Base-by-base conservation (phyloP, 495 filamentous ascomycete species). In the Annulohypoxylon moriforme region DNA sequence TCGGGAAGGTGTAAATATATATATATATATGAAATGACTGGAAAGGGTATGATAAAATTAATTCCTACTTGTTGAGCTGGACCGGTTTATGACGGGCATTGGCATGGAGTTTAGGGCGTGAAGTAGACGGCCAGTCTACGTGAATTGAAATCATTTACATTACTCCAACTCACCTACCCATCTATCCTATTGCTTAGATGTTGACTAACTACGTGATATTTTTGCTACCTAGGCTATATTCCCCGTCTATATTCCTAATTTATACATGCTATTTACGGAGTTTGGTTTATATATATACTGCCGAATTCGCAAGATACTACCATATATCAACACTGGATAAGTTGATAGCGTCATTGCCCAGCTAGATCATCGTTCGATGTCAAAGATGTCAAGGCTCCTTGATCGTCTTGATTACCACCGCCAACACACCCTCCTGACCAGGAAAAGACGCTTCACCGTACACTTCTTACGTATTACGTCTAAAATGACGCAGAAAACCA, bases 81-180 rank as follows among this genome's bases (percentile, higher is more conserved):
- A 56, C 16, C 29, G n/a, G 29, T 49, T 49, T 40, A 71, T 52
- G 69, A 72, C 18, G 33, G 27, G 64, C 60, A 68, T 64, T 53
- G 60, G 46, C 55, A 55, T 60, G 69, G 69, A 42, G 69, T 72
- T 72, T 68, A 38, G 6, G 57, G 64, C 27, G 3, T 24, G 46
- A 44, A 36, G 29, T 38, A 60, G 49, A 46, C n/a, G 14, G 24
- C 11, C 34, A 44, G 50, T 64, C 49, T 64, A 55, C 27, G 9
- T 9, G 20, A 64, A 60, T 71, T 9, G 14, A 70, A 62, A 49
- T 60, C 34, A 53, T 46, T 7, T 42, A 18, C 44, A 31, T 20
- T 33, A 52, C 16, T 60, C 55, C n/a, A 13, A 57, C n/a, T n/a
- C n/a, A n/a, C n/a, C n/a, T n/a, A n/a, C n/a, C n/a, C 29, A n/a